Percentiles rank a stretch among this genome's conserved stretches.
These are phyloP conservation scores for Calonectria henricotiae DNA, from an alignment of 2,329 filamentous ascomycete genomes.

Conservation along the genomic window DNA sequence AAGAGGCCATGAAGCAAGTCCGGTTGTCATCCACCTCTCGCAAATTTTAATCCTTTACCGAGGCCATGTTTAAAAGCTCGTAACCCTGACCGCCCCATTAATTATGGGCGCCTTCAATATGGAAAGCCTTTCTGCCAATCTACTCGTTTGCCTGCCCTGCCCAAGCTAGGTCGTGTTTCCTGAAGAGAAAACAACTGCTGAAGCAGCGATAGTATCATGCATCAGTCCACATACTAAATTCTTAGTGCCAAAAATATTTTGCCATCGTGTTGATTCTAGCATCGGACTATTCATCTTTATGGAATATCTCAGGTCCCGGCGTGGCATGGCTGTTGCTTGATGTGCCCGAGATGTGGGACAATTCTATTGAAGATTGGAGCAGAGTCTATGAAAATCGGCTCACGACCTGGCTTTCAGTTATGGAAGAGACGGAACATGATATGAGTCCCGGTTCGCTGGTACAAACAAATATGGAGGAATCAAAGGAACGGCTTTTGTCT, in stretches of 20 bases:
- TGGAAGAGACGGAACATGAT: no score
- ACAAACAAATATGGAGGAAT: no score
- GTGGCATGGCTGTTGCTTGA: slow-evolving; percentile 2
- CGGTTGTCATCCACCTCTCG: slow-evolving; percentile 41
- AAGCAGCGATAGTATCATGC: slow-evolving; percentile 46
- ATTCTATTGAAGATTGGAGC: no score
- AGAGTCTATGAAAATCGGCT: no score
- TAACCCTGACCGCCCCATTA: slow-evolving; percentile 46
- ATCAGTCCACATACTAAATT: slow-evolving; percentile 47
- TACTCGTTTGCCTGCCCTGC: slow-evolving; percentile 50
- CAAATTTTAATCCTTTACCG: slow-evolving; percentile 44
- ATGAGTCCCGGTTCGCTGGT: no score
- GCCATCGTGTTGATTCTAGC: slow-evolving; percentile 45
- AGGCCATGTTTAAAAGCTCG: slow-evolving; percentile 41
- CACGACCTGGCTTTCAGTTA: no score
- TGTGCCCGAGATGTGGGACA: no score
- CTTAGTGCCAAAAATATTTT: slow-evolving; percentile 47
- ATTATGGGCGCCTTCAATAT: slow-evolving; percentile 53
- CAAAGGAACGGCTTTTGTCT: no score
- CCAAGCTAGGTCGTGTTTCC: slow-evolving; percentile 44
- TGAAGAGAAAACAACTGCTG: slow-evolving; percentile 47
- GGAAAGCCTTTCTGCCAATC: slow-evolving; percentile 31
- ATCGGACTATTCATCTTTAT: slow-evolving; percentile 50
- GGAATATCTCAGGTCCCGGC: slow-evolving; percentile 42
- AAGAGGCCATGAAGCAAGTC: slow-evolving; percentile 49